Evolutionary conservation across 176 grass and related monocot genomes (phyloP), one percentile per base, ranked within the genome.

Genomic region (Triticum turgidum): DNA sequence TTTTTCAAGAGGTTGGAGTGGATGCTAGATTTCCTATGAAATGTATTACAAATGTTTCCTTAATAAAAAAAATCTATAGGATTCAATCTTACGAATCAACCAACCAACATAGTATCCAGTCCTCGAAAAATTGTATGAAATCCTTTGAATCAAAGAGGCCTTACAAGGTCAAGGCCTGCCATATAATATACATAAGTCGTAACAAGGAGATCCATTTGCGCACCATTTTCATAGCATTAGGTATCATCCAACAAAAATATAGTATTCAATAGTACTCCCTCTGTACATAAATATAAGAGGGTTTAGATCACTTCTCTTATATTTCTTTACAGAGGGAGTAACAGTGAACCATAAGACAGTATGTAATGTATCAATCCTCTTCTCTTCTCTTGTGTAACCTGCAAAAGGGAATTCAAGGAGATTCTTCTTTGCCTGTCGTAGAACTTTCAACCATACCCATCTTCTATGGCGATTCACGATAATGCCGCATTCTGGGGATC

Each of bases 381-480:
- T 85, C 52, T 68, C 42, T 44, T 85, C 59, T 44, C 39, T 14
- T 77, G 29, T n/a, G 68, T 27, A 59, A 79, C 84, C 84, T 85
- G 80, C 85, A 70, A 74, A 80, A 84, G 9, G 52, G 62, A 86
- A 61, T 69, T 61, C 52, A 73, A 77, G 64, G 54, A 79, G 47
- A 89, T 32, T 83, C 38, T 81, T 66, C 30, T 24, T 76, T 51
- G 17, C 67, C 65, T 56, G 73, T 66, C 73, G 69, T 89, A 75
- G 49, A 92, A 76, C 69, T 27, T 82, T 78, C 89, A 82, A 85
- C 73, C 90, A 86, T 94, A 92, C 92, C 92, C 92, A 94, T 90
- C 73, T 87, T 84, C 77, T 56, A 85, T 85, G 63, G 64, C 79
- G 86, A 72, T 67, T 58, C 83, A 83, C 58, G 42, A 84, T 34